Evolutionary conservation across 495 filamentous ascomycete genomes (phyloP).

Genomic region (Penicillium flavigenum): DNA sequence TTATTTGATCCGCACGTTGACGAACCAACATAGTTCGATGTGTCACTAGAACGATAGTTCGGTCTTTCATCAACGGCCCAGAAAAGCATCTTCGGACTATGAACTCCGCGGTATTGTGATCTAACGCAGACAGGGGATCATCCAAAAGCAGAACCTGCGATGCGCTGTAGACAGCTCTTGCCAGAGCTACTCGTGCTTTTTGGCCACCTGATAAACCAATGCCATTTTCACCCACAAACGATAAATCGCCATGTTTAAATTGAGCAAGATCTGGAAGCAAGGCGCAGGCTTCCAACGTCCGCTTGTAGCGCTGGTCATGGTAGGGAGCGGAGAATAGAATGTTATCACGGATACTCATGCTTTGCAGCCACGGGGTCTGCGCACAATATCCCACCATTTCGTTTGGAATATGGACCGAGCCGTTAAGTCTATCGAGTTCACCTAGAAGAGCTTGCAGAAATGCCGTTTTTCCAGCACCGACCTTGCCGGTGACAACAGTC

Average conservation of each 20-base stretch:
- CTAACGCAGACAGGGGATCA: slow-evolving; percentile 67
- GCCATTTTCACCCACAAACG: slow-evolving; percentile 69
- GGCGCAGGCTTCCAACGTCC: slow-evolving; percentile 62
- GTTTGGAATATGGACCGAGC: slow-evolving; percentile 57
- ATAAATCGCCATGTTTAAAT: slow-evolving; percentile 65
- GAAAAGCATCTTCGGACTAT: slow-evolving; percentile 68
- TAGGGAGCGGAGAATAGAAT: slow-evolving; percentile 75
- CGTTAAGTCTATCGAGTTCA: slow-evolving; percentile 66
- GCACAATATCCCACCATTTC: slow-evolving; percentile 78
- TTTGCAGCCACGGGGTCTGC: slow-evolving; percentile 87
- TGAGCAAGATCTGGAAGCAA: slow-evolving; percentile 61
- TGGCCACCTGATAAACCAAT: slow-evolving; percentile 72
- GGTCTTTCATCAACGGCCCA: slow-evolving; percentile 60
- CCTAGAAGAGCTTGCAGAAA: slow-evolving; percentile 75
- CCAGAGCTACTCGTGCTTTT: slow-evolving; percentile 65
- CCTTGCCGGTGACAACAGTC: slow-evolving; percentile 68
- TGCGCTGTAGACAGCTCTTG: slow-evolving; percentile 68
- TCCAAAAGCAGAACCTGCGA: slow-evolving; percentile 66
- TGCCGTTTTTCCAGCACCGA: slow-evolving; percentile 78
- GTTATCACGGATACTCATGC: slow-evolving; percentile 85
- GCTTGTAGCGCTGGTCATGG: slow-evolving; percentile 60
- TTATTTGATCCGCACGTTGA: slow-evolving; percentile 62
- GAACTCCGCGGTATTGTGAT: slow-evolving; percentile 72
- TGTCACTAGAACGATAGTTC: slow-evolving; percentile 71
- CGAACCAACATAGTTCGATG: slow-evolving; percentile 72